Evolutionary conservation across 345 rosid genomes (phyloP).

Genomic region (Brassica cretica): DNA sequence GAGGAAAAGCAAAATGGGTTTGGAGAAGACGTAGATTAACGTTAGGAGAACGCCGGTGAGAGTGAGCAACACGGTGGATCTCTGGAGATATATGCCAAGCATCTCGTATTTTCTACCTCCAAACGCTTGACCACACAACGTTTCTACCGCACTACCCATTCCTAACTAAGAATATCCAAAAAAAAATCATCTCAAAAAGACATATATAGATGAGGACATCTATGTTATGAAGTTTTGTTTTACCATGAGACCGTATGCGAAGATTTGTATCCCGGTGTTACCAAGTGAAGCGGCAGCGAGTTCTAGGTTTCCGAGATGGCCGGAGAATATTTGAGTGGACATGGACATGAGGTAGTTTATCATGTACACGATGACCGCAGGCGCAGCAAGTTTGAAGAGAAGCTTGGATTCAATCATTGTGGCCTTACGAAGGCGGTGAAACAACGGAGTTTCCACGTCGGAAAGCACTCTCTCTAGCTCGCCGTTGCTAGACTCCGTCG

Average conservation of each 20-base stretch:
- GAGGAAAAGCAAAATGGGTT: constrained; percentile 47
- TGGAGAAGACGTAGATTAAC: constrained; percentile 47
- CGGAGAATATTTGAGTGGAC: constrained; percentile 56
- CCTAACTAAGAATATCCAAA: constrained; percentile 34
- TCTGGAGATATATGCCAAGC: constrained; percentile 65
- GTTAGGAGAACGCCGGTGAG: constrained; percentile 47
- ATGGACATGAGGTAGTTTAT: constrained; percentile 55
- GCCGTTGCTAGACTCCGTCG: constrained; percentile 13
- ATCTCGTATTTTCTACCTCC: constrained; percentile 52
- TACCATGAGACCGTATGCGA: constrained; percentile 42
- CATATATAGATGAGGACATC: neutral
- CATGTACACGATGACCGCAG: constrained; percentile 51
- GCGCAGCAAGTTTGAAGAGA: constrained; percentile 51
- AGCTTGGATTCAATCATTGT: constrained; percentile 37
- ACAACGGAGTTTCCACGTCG: constrained; percentile 13
- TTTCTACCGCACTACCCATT: constrained; percentile 74
- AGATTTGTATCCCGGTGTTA: constrained; percentile 56
- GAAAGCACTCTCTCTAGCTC: constrained; percentile 30
- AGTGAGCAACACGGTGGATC: constrained; percentile 52
- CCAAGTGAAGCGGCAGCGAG: constrained; percentile 67
- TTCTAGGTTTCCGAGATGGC: constrained; percentile 60
- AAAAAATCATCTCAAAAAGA: neutral
- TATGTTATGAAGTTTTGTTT: neutral
- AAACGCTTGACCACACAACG: constrained; percentile 66
- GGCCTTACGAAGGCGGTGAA: constrained; percentile 11